A percentile compares a stretch with the other conserved stretches of the same genome.
These are phyloP conservation scores for Solanum dulcamara DNA, from an alignment of 257 asterid species.

Conservation along the genomic window DNA sequence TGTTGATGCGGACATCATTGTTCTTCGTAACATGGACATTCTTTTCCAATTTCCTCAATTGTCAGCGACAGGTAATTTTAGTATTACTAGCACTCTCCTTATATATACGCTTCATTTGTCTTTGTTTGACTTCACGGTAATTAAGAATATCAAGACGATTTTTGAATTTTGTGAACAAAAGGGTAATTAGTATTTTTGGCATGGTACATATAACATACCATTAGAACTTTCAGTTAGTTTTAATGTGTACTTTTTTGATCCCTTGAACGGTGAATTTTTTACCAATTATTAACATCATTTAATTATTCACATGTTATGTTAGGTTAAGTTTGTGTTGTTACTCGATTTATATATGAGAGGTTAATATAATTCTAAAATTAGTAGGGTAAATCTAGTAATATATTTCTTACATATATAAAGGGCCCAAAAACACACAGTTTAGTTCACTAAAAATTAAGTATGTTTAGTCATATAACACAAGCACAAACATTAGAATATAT, in stretches of 20 bases:
- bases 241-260: neutral
- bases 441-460: too few species aligned
- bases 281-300: neutral
- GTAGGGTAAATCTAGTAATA: neutral
- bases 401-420: too few species aligned
- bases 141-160: neutral
- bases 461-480: neutral
- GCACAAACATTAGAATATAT: neutral
- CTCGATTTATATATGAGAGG: neutral
- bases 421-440: neutral
- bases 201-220: too few species aligned
- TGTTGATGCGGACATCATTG: conserved; percentile 67
- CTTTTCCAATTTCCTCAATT: conserved; percentile 71
- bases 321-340: neutral
- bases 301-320: neutral
- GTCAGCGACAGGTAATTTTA: conserved; percentile 44
- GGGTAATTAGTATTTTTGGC: too few species aligned
- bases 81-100: neutral
- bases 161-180: neutral
- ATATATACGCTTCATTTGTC: neutral
- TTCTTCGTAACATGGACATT: conserved; percentile 52
- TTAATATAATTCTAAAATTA: neutral
- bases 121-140: neutral
- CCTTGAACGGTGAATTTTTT: neutral
- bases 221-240: too few species aligned